These are phyloP conservation scores for Nicotiana undulata DNA, from an alignment of 257 asterid genomes.

Conservation along the genomic window DNA sequence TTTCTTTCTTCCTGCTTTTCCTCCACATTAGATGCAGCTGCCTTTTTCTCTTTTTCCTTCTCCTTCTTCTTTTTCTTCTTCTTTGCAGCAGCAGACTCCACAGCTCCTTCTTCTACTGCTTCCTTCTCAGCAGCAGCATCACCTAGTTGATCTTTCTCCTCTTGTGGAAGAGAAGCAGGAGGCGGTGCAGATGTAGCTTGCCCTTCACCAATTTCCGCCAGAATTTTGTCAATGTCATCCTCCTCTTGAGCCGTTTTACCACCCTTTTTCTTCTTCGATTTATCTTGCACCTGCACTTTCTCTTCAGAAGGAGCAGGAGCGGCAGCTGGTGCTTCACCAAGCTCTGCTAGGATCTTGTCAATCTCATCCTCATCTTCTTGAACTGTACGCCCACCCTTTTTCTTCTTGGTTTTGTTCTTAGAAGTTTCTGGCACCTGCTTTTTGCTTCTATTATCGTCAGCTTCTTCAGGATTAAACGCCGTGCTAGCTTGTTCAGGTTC, in stretches of 20 bases:
- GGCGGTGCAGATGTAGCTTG: not conserved
- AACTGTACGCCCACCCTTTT: conserved; percentile 8
- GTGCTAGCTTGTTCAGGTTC: conserved; percentile 22
- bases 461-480: not conserved
- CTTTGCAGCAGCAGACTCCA: conserved; percentile 14
- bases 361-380: conserved; percentile 17
- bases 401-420: not conserved
- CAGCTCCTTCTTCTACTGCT: conserved; percentile 3
- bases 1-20: conserved; percentile 57
- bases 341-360: conserved; percentile 9
- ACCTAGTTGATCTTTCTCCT: conserved; percentile 4
- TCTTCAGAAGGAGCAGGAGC: not conserved
- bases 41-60: conserved; percentile 17
- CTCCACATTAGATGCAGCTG: conserved; percentile 38
- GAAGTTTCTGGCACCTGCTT: conserved; percentile 2
- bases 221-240: not conserved
- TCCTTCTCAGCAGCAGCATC: not conserved
- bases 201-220: not conserved
- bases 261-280: conserved; percentile 12
- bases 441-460: conserved; percentile 23
- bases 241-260: conserved; percentile 1
- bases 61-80: conserved; percentile 14
- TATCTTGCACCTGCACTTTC: conserved; percentile 5
- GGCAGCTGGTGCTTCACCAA: conserved; percentile 3
- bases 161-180: conserved; percentile 2